phyloP scores from a whole-genome alignment of 345 rosid species.

The Eucalyptus pauciflora region DNA sequence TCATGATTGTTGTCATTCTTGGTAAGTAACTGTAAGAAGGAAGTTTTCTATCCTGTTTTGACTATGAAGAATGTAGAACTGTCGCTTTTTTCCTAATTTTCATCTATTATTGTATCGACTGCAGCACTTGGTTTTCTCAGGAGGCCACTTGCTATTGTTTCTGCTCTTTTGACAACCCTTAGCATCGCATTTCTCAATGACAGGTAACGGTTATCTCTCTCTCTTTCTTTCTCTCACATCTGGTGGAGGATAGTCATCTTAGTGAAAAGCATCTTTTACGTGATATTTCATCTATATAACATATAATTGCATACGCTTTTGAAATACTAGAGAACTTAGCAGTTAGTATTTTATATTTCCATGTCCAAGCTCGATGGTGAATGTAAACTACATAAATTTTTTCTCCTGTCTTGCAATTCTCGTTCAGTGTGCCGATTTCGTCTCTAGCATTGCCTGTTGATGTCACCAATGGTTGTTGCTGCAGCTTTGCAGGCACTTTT shows the following conservation, averaged over 20 bases:
- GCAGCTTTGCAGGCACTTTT: conserved; percentile 95
- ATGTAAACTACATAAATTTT: background rate
- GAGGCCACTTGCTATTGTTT: conserved; percentile 76
- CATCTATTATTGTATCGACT: background rate
- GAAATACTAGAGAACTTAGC: background rate
- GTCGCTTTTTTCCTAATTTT: background rate
- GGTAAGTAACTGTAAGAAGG: conserved; percentile 31
- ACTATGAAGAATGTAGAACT: background rate
- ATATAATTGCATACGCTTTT: background rate
- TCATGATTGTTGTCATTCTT: conserved; percentile 69
- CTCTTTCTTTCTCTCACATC: background rate
- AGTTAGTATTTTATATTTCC: background rate
- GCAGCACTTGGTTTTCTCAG: conserved; percentile 77
- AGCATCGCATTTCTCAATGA: conserved; percentile 81
- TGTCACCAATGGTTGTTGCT: background rate
- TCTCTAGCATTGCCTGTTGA: background rate
- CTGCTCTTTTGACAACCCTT: conserved; percentile 61
- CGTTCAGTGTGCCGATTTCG: background rate
- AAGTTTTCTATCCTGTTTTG: background rate
- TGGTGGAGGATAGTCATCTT: background rate
- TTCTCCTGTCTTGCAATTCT: background rate
- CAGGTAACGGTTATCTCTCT: conserved; percentile 28
- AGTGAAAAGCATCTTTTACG: background rate
- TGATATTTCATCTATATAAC: background rate
- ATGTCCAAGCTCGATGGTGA: background rate